Base-by-base conservation (phyloP, 2,329 filamentous ascomycete species). In the Scortechinia acanthostroma region DNA sequence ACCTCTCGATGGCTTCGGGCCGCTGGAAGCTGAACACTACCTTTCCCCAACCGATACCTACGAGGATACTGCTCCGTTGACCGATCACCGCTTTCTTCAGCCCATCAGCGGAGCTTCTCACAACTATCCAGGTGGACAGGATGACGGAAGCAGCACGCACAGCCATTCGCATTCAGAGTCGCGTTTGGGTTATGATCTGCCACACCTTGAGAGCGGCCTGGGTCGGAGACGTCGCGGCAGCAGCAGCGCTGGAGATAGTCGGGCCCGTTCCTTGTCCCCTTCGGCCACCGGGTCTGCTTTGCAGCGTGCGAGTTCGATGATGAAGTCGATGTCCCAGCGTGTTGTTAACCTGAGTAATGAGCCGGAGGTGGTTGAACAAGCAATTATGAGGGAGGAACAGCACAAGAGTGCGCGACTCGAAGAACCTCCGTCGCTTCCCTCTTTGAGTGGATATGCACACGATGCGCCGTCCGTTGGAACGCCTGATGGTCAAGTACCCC, bases 281-380 rank as follows among this genome's bases (percentile, higher is more conserved):
- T 68, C 66, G 22, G 55, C 58, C 6, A 64, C 66, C 3, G 57
- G 58, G 13, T 10, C 10, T 14, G 65, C 69, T 30, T 50, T 72
- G 45, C 62, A 66, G 25, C 60, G 68, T 46, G 69, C 69, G 28
- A 61, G 69, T 44, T 70, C 69, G 17, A 68, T 73, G 55, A 62
- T 73, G 56, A 66, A 68, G 50, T 79, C 78, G 52, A 80, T 83
- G 66, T 83, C 80, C 22, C 77, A 82, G 60, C 78, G 80, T 61
- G 77, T 84, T 42, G 79, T 83, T 56, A 84, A 84, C 54, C 61
- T 84, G 52, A 82, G 76, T 60, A 83, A 83, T 53, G 80, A 84
- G 53, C 73, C 77, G 4, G 76, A 82, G 48, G 63, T 80, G 28
- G 68, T 80, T 3, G 77, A 83, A 57, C 70, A 74, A 46, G 70